Evolutionary conservation across 2,329 filamentous ascomycete genomes (phyloP), one percentile per base, ranked within the genome.

Genomic region (Clathrospora elynae): DNA sequence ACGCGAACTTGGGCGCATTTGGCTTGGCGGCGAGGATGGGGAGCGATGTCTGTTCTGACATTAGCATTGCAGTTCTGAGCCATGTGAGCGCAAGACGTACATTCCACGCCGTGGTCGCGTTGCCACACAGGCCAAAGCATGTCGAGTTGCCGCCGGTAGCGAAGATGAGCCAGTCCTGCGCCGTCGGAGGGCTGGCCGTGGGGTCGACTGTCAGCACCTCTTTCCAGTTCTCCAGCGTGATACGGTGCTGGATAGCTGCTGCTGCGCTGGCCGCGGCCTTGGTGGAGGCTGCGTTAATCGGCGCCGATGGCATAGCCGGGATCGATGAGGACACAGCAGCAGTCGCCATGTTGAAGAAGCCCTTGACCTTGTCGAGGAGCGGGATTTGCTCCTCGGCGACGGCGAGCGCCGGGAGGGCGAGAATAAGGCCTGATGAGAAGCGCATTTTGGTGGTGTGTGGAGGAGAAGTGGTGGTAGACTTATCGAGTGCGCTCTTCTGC

Each of bases 91-190:
- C 26, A 19, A 2, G 33, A 59, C 71, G 49, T 65, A 77, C 74
- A 58, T 78, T 77, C 73, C 74, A 78, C 16, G 85, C 86, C 43
- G 74, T 73, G 61, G 89, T 86, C 38, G 85, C 72, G 47, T 74
- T 76, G 28, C 64, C 76, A 71, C 88, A 92, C 62, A 81, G 77
- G 57, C 86, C 87, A 64, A 79, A 85, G 74, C 88, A 92, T 20
- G 87, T 90, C 74, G 84, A 86, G 77, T 91, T 90, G 57, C 86
- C 78, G 42, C 88, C 88, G 7, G 84, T 87, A 55, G 89, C 73
- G 55, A 87, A 78, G 49, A 92, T 75, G 77, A 87, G 84, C 86
- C 86, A 90, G 71, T 90, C 85, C 71, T 86, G 85, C 4, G 87
- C 85, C 6, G 73, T 78, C 8, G 80, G 67, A 38, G 64, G 79